Conservation (phyloP, 306 rosid species). For the Citrullus amarus region DNA sequence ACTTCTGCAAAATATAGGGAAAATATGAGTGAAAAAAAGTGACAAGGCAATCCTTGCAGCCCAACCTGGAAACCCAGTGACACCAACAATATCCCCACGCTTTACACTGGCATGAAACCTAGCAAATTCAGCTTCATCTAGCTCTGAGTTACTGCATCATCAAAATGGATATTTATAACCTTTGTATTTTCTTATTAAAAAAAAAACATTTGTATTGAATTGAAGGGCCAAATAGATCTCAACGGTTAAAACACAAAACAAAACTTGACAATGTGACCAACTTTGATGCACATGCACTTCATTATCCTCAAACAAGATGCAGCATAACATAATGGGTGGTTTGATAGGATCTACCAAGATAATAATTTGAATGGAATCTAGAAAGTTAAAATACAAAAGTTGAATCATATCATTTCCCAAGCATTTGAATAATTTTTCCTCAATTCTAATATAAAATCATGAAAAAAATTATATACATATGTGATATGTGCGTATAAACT, state of each 20-base stretch:
- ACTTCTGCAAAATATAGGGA: not conserved
- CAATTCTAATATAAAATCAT: not conserved
- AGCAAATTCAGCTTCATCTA: conserved; percentile 55
- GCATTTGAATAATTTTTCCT: not conserved
- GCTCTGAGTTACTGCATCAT: conserved; percentile 47
- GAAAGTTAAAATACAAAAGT: not conserved
- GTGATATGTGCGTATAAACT: not conserved
- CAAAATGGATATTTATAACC: conserved; percentile 11
- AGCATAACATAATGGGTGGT: not conserved
- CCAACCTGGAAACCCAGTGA: conserved; percentile 81
- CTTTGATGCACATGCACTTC: not conserved
- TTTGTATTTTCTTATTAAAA: too few relatives aligned
- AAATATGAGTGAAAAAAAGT: not conserved
- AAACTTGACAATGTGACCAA: not conserved
- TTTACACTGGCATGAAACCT: conserved; percentile 63
- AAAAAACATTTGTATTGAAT: not conserved
- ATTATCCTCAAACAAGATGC: not conserved
- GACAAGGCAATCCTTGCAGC: not conserved
- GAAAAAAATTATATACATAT: not conserved
- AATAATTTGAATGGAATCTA: not conserved
- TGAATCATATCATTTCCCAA: not conserved
- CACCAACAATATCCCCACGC: conserved; percentile 81
- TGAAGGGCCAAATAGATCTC: not conserved
- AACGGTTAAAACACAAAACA: not conserved
- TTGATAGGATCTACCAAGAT: not conserved